Evolutionary conservation across 345 rosid species (phyloP), one percentile per base, ranked within the genome.

Genomic region (Moricandia moricandioides): DNA sequence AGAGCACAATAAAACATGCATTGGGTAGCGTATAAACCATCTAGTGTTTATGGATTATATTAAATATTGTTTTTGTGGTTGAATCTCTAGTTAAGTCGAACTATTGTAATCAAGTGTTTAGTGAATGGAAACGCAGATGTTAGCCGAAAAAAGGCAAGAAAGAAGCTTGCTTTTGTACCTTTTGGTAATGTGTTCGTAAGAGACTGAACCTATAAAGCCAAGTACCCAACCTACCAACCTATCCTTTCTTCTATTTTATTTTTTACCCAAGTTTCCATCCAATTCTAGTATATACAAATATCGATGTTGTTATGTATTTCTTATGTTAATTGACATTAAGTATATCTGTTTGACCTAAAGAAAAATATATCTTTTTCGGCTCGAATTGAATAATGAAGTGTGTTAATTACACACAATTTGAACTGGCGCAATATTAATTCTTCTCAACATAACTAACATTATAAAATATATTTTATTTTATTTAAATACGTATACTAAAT

Each of bases 171-270:
- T 76, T 70, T n/a, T n/a, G 56, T 55, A 63, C 65, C 70, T 76
- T 40, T 51, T 40, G 69, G 45, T 63, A 40, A 63, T 70, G 80
- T 55, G 59, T 76, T 69, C 62, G 67, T 71, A 66, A 77, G 71
- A 77, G n/a, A 70, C 54, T 56, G 62, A 77, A 77, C 67, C 55
- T 65, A 26, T 64, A 65, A 71, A 77, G n/a, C n/a, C n/a, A n/a
- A n/a, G n/a, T n/a, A n/a, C 61, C 65, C 31, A 17, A 71, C 35
- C 74, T 51, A 69, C 65, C 70, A 51, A 76, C 71, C 35, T 27
- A 52, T 62, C 58, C 39, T 54, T 69, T 62, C 6, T 62, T 29
- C 2, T 8, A 2, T 26, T 56, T 57, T 21, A 13, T 55, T 62
- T 62, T 67, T 33, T 13, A 68, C 69, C 57, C 57, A 51, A 35